Evolutionary conservation across 2,329 filamentous ascomycete genomes (phyloP), one percentile per base, ranked within the genome.

Genomic region (Arthrobotrys sphaeroides): DNA sequence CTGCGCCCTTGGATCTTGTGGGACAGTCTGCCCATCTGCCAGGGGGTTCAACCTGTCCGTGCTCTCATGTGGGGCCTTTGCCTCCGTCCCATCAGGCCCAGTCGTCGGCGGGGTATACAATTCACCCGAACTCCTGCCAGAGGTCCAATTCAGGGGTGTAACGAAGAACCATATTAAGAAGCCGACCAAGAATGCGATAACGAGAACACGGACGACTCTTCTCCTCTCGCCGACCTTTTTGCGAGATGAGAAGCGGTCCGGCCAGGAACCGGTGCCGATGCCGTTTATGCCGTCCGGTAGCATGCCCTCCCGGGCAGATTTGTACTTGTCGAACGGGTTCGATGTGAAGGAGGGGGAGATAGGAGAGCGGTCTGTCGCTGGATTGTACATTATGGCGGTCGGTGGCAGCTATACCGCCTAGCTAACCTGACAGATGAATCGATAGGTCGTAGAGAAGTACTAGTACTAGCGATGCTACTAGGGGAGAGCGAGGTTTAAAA

Each of bases 311-410:
- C 72, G 55, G 55, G 72, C 72, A 12, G 64, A 64, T 49, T 75
- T 75, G 72, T 75, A 75, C 18, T 69, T 75, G 51, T 75, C 72
- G 49, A 75, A 75, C 7, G 72, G 72, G 20, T 75, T 75, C 9
- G 57, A 3, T 9, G 72, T 75, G 57, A 75, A 75, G 5, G 72
- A 75, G 4, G 72, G 72, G 31, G 72, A 69, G 10, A 75, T 53
- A 12, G 72, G 72, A 3, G 72, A 69, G n/a, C 72, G 72, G 47
- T 69, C 72, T 43, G 28, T 64, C 12, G 57, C 31, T 10, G 67
- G 67, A 47, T 60, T 61, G 55, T 67, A 74, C 70, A 74, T 74
- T 9, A 55, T 64, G 51, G 12, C 28, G 20, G 43, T 9, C 43
- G 42, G 22, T 18, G n/a, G 36, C 36, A 40, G 36, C n/a, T 40